Evolutionary conservation across 352 stramenopile genomes (phyloP), one percentile per base, ranked within the genome.

Genomic region (Globisporangium orthogonon): DNA sequence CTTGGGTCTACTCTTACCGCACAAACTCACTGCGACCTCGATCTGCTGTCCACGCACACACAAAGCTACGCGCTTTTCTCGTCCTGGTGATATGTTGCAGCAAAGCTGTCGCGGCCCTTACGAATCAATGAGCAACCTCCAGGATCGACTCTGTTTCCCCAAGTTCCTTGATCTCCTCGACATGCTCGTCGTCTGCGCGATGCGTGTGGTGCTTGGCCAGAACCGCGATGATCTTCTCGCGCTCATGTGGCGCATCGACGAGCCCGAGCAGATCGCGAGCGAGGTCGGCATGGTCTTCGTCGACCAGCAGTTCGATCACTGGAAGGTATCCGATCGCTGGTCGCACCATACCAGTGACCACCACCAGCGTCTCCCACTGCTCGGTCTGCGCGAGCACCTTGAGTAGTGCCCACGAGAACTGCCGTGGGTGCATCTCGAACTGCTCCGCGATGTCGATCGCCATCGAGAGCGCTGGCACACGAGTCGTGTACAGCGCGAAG

Each of bases 321-420:
- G 70, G 50, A 10, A 69, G 52, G 43, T 73, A 82, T 0, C 76
- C 76, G 37, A 83, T 76, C 10, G 73, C 60, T 4, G 78, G 76
- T 6, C 70, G 76, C 4, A 59, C 65, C 2, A 58, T 56, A 6
- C 60, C 51, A 7, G 73, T 69, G 40, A 88, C 62, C 3, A 66
- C 45, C 7, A 86, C 39, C 35, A 89, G 46, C 35, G 62, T 66
- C 49, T 73, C 62, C 70, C 74, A 89, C 56, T 86, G 78, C 48
- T 75, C 58, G 10, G 60, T 84, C 44, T 73, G 63, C 2, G 64
- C 54, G 1, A 86, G 57, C 6, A 79, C 66, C 17, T 67, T 67
- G 44, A 86, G 56, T 28, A 86, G 37, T 23, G 65, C 70, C 65
- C 68, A 84, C 68, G 74, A 86, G 52, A 87, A 81, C 60, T 86